Evolutionary conservation across 495 filamentous ascomycete genomes (phyloP).

Genomic region (Terfezia boudieri): DNA sequence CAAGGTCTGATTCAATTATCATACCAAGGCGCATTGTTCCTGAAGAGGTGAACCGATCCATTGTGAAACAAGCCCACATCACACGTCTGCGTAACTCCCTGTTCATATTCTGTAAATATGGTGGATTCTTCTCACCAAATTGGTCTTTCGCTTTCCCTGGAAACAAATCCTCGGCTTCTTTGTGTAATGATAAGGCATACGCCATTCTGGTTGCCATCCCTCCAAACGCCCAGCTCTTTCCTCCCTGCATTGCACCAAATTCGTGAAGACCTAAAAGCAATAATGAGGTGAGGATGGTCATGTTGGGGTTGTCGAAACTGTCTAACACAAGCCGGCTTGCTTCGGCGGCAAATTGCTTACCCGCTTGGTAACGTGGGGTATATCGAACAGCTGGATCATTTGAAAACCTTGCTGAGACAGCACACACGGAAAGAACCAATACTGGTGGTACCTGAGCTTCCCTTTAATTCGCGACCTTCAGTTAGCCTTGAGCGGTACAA

Average conservation of each 20-base stretch:
- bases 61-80: slow-evolving; percentile 95
- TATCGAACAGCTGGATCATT: slow-evolving; percentile 69
- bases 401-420: slow-evolving; percentile 84
- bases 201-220: slow-evolving; percentile 94
- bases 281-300: slow-evolving; percentile 78
- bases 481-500: neutral
- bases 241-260: slow-evolving; percentile 91
- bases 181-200: slow-evolving; percentile 81
- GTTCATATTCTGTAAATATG: slow-evolving; percentile 69
- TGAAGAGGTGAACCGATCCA: slow-evolving; percentile 95
- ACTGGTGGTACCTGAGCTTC: slow-evolving; percentile 50
- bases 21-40: slow-evolving; percentile 88
- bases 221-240: slow-evolving; percentile 82
- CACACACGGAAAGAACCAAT: slow-evolving; percentile 73
- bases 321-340: slow-evolving; percentile 66
- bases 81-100: slow-evolving; percentile 76
- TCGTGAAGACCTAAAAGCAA: slow-evolving; percentile 78
- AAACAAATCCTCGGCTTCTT: slow-evolving; percentile 43
- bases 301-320: slow-evolving; percentile 83
- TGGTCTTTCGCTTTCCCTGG: slow-evolving; percentile 38
- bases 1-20: slow-evolving; percentile 66
- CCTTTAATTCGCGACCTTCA: slow-evolving; percentile 15
- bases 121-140: slow-evolving; percentile 36
- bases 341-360: slow-evolving; percentile 69
- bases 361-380: slow-evolving; percentile 70